Base-by-base conservation (phyloP, 805 yeast genomes). In the Ogataea siamensis region DNA sequence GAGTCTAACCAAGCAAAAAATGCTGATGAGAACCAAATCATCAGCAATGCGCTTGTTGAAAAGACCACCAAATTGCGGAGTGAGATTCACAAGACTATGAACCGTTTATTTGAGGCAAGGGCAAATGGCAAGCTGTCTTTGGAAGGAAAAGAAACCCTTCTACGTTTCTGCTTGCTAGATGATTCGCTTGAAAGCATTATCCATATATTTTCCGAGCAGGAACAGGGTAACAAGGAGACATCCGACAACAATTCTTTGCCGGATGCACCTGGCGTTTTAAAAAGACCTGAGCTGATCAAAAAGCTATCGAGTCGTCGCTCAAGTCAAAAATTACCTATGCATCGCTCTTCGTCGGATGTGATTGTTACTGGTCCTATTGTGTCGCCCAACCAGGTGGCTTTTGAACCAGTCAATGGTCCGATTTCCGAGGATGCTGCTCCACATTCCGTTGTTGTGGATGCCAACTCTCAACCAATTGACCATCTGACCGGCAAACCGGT, bases 401-500 rank as follows among this genome's bases (percentile, higher is more conserved):
- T 37, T 22, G 46, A 42, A 11, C 49, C 40, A 5, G 28, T 31
- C 11, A 37, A 34, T 6, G 33, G 41, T 9, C 35, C 40, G 5
- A 35, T 47, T 19, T 38, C 39, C 4, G 53, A 49, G 17, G 53
- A 50, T 20, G 47, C 47, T 4, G 66, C 67, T 37, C 89, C 89
- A 4, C 91, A 83, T 62, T 75, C 76, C 52, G 86, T 83, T 60
- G 89, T 83, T 3, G 68, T 77, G 11, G 89, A 83, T 42, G 71
- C 80, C 1, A 70, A 73, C 28, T 69, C 73, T 8, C 74, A 73
- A 29, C 77, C 85, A 1, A 70, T 83, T 34, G 91, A 84, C 63
- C 70, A 76, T 41, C 64, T 71, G 18, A 83, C 91, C 0, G 93
- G 93, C 31, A 67, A 79, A 47, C 87, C 89, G 2, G 79, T 83